Conservation (phyloP, 2,329 filamentous ascomycete genomes). For the Calonectria pseudoturangicola region DNA sequence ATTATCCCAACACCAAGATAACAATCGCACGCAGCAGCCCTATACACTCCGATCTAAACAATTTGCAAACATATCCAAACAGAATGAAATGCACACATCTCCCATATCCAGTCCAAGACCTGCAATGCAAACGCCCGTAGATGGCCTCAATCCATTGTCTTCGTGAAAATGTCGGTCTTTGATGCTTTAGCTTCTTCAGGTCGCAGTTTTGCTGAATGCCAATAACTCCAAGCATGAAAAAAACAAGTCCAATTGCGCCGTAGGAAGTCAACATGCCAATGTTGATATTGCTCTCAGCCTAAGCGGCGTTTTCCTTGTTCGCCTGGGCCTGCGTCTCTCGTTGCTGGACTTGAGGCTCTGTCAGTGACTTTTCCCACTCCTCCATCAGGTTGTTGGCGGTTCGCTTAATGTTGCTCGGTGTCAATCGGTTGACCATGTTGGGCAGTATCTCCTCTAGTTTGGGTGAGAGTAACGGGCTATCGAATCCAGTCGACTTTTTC, state of each 20-base stretch:
- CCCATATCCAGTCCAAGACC: constrained; percentile 44
- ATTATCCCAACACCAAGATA: constrained; percentile 56
- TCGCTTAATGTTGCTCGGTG: constrained; percentile 85
- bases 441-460: constrained; percentile 77
- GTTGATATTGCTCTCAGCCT: constrained; percentile 35
- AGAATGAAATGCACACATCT: constrained; percentile 30
- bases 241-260: constrained; percentile 41
- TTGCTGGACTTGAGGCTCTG: constrained; percentile 55
- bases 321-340: constrained; percentile 49
- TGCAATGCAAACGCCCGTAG: constrained; percentile 43
- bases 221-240: constrained; percentile 44
- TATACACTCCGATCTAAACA: constrained; percentile 33
- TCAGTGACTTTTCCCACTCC: constrained; percentile 85
- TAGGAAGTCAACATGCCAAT: constrained; percentile 33
- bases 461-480: constrained; percentile 60
- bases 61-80: constrained; percentile 38
- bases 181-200: constrained; percentile 44
- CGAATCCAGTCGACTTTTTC: constrained; percentile 57
- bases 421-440: constrained; percentile 82
- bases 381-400: constrained; percentile 91
- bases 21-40: constrained; percentile 31
- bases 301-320: constrained; percentile 59
- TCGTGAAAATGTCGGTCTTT: constrained; percentile 51
- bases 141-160: constrained; percentile 40
- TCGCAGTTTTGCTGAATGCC: constrained; percentile 41